A percentile compares a stretch with the other conserved stretches of the same genome.
Conservation (phyloP, 169 alveolate species). For the Cryptosporidium viatorum region DNA sequence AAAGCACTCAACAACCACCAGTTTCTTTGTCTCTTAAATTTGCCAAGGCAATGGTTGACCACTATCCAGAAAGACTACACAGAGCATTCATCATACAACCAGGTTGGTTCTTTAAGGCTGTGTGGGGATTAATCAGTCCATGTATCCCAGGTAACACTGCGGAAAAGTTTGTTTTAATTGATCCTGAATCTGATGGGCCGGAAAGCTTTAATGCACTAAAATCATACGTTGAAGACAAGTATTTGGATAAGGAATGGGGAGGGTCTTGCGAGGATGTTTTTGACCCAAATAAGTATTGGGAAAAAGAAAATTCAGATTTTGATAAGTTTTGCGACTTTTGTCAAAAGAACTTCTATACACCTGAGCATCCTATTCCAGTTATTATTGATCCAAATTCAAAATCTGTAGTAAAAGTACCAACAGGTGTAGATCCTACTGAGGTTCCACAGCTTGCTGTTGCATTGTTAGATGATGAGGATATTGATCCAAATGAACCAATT, state of each 20-base stretch:
- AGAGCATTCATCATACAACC: conserved; percentile 64
- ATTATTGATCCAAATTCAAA: conserved; percentile 16
- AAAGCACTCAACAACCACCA: conserved; percentile 72
- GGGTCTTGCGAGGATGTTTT: conserved; percentile 64
- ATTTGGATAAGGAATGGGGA: conserved; percentile 72
- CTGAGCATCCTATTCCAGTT: conserved; percentile 55
- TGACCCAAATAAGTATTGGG: conserved; percentile 59
- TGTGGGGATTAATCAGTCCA: conserved; percentile 73
- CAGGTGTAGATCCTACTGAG: neutral
- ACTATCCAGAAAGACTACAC: conserved; percentile 67
- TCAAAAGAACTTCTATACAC: conserved; percentile 45
- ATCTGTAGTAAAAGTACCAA: neutral
- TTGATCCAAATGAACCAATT: conserved; percentile 69
- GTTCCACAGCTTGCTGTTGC: conserved; percentile 60
- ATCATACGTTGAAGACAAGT: conserved; percentile 10
- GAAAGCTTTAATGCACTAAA: conserved; percentile 40
- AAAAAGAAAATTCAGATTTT: conserved; percentile 45
- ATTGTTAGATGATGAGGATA: conserved; percentile 60
- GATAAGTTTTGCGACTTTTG: conserved; percentile 61
- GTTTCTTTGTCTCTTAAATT: conserved; percentile 70
- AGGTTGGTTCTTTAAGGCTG: conserved; percentile 73
- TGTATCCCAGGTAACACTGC: conserved; percentile 75
- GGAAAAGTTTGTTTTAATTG: conserved; percentile 62
- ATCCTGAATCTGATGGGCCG: conserved; percentile 56
- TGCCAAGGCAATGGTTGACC: conserved; percentile 76